Conservation (phyloP, 73 alveolate species). For the Paramecium bursaria region DNA sequence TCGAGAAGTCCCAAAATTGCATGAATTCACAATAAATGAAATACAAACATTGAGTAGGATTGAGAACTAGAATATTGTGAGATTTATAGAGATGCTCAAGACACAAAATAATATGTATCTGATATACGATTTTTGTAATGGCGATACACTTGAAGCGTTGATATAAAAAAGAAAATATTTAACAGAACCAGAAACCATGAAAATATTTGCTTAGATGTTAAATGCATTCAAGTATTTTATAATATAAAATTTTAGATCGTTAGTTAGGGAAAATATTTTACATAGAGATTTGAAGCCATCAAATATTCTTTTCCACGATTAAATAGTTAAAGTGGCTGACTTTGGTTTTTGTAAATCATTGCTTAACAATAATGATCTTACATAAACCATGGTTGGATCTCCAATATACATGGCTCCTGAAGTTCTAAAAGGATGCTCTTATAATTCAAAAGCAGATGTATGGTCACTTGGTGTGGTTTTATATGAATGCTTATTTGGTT, state of each 20-base stretch:
- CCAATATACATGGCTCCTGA: slow-evolving; percentile 77
- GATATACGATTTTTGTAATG: slow-evolving; percentile 68
- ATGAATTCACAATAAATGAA: slow-evolving; percentile 71
- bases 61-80: slow-evolving; percentile 63
- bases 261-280: slow-evolving; percentile 58
- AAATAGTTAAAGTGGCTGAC: slow-evolving; percentile 61
- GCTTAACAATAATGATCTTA: slow-evolving; percentile 40
- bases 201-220: slow-evolving; percentile 52
- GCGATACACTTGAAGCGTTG: slow-evolving; percentile 62
- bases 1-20: slow-evolving; percentile 68
- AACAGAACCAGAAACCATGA: slow-evolving; percentile 65
- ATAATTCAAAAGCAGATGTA: slow-evolving; percentile 69
- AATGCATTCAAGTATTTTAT: slow-evolving; percentile 58
- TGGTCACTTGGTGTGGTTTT: slow-evolving; percentile 73
- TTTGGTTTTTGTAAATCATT: slow-evolving; percentile 68
- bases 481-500: slow-evolving; percentile 72
- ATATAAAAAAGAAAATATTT: slow-evolving; percentile 55
- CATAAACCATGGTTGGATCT: slow-evolving; percentile 72
- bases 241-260: not conserved
- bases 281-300: slow-evolving; percentile 71
- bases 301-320: slow-evolving; percentile 59
- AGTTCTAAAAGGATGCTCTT: slow-evolving; percentile 67
- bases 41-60: slow-evolving; percentile 62
- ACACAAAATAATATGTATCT: slow-evolving; percentile 62
- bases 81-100: slow-evolving; percentile 67